Evolutionary conservation across 75 land plant genomes (phyloP), one percentile per base, ranked within the genome.

Genomic region (Sequoia sempervirens): DNA sequence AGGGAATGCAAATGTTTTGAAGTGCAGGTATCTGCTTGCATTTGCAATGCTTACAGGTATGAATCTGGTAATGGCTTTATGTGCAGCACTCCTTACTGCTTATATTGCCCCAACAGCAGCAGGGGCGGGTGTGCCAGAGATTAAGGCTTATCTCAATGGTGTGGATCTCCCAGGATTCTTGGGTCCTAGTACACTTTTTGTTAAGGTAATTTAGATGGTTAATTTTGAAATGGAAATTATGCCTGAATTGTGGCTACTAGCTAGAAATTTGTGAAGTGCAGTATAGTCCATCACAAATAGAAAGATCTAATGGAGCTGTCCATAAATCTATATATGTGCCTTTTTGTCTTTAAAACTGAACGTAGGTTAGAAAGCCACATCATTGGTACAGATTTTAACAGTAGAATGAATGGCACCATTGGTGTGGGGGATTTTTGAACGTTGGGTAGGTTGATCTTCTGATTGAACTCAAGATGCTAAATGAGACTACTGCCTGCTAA

Each of bases 71-170:
- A 81, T 95, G 80, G 90, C 91, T 13, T 32, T 86, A 13, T 40
- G 88, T 46, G 90, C 97, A 28, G 83, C 96, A 46, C 46, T 70
- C 30, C 90, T 96, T 1, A 92, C 93, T 81, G 95, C 91, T 41
- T 89, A 82, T 37, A 84, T 96, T 82, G 95, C 92, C 8, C 98
- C 96, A 14, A 88, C 95, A 4, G 96, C 98, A 82, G 98, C 96
- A 83, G 96, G 98, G 34, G 93, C 98, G 41, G 98, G 98, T 5
- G 95, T 94, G 75, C 96, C 98, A 18, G 98, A 96, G 79, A 92
- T 94, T 54, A 96, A 96, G 86, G 96, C 98, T 72, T 96, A 93
- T 87, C 95, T 93, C 4, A 96, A 96, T 88, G 98, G 98, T 11
- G 89, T 96, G 37, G 93, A 96, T 82, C 91, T 93, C 64, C 98